Evolutionary conservation across 2,329 filamentous ascomycete genomes (phyloP), one percentile per base, ranked within the genome.

Genomic region (Zarea fungicola): DNA sequence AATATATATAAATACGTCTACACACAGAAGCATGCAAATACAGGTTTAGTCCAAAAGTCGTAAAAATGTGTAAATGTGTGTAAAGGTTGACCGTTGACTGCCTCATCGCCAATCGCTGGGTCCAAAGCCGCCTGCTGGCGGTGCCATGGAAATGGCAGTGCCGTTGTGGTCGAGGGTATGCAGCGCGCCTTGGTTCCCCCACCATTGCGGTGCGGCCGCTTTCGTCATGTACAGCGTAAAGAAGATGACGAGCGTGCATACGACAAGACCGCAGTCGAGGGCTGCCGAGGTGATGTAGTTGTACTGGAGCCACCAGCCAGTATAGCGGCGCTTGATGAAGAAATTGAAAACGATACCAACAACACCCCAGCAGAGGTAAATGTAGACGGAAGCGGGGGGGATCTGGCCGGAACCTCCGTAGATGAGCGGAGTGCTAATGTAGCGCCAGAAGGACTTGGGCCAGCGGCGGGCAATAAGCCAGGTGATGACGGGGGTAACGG

Each of bases 251-350:
- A 89, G 75, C 0, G 83, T 84, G 28, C 76, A 78, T 18, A 88
- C 63, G 11, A 83, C 80, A 5, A 87, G 72, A 5, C 85, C 85
- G 42, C 78, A 78, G 62, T 89, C 85, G 31, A 89, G 69, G 1
- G 81, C 85, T 0, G 85, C 85, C 18, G 84, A 87, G 0, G 83
- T 80, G 59, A 88, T 75, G 62, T 89, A 89, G 69, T 89, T 89
- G 69, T 87, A 89, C 63, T 84, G 81, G 64, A 85, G 71, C 85
- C 85, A 89, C 85, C 85, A 89, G 28, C 82, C 84, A 4, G 75
- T 78, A 66, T 77, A 84, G 53, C 78, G 75, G 50, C 81, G 74
- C 61, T 79, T 78, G 61, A 89, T 77, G 56, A 74, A 80, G 58
- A 77, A 84, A 65, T 88, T 87, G 70, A 89, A 89, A 29, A 83